Percentiles rank a stretch among this genome's conserved stretches.
Evolutionary conservation across 192 early-diverging fungal species (phyloP).

Genomic region (Chytriomyces sp.): DNA sequence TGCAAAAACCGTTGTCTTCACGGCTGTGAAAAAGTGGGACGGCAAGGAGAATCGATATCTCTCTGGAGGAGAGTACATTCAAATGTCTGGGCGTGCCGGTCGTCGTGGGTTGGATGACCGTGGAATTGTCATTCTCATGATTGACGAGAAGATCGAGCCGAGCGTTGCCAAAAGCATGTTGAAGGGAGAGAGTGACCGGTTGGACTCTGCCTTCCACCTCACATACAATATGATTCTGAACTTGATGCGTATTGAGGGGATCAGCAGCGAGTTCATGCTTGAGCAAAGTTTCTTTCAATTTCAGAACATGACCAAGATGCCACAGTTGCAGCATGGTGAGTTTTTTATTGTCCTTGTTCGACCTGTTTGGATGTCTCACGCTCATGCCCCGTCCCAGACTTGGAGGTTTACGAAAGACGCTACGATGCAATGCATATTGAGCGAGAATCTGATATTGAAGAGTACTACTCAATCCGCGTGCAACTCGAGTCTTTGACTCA

Average conservation of each 20-base stretch:
- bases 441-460: conserved; percentile 68
- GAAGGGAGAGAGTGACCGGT: conserved; percentile 62
- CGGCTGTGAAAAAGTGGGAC: conserved; percentile 89
- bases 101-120: conserved; percentile 95
- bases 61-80: conserved; percentile 92
- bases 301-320: conserved; percentile 83
- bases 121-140: conserved; percentile 95
- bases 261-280: conserved; percentile 91
- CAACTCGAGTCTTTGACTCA: conserved; percentile 66
- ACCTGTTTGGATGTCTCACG: background rate
- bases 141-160: conserved; percentile 95
- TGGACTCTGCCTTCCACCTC: conserved; percentile 94
- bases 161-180: conserved; percentile 90
- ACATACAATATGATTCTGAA: conserved; percentile 98
- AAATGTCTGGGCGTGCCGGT: conserved; percentile 98
- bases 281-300: conserved; percentile 91
- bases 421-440: conserved; percentile 60
- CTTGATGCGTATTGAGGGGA: conserved; percentile 89
- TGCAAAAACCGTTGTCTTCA: conserved; percentile 97
- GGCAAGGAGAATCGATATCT: conserved; percentile 85
- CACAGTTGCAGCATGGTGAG: conserved; percentile 67
- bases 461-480: conserved; percentile 75
- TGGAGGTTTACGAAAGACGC: conserved; percentile 57
- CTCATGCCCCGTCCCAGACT: conserved; percentile 41
- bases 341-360: conserved; percentile 21